These are phyloP conservation scores for Pseudognaphalium luteoalbum DNA, from an alignment of 129 eudicot species.

Conservation along the genomic window DNA sequence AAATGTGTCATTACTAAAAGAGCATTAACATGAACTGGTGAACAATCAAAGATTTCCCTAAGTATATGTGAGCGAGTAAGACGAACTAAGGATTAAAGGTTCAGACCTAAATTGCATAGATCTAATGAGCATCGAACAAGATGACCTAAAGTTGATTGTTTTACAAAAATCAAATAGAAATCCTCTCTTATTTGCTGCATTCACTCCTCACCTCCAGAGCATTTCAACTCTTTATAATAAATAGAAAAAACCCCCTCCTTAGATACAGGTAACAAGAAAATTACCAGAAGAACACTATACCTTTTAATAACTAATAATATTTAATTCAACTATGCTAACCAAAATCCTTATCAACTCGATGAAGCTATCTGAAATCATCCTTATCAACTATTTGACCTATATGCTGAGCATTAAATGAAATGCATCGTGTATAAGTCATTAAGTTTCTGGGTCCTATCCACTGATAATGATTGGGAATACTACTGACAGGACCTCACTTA, in stretches of 20 bases:
- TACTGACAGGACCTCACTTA: conserved; percentile 11
- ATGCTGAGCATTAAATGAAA: conserved; percentile 13
- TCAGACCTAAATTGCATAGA: conserved; percentile 12
- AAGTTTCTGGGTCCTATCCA: neutral
- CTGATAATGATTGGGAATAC: neutral
- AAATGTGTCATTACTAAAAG: neutral
- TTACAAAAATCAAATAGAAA: conserved; percentile 3
- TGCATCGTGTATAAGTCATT: neutral
- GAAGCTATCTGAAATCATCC: conserved; percentile 21
- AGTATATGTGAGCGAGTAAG: neutral
- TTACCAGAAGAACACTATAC: neutral
- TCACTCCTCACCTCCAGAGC: neutral
- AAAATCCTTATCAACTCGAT: neutral
- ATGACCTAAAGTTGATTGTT: conserved; percentile 20
- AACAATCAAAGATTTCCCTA: conserved; percentile 6
- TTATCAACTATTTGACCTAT: conserved; percentile 9
- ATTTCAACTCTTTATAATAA: conserved; percentile 9
- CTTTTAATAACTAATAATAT: neutral
- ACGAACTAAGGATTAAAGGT: neutral
- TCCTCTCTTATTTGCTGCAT: neutral
- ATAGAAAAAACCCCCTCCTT: neutral
- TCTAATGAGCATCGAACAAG: conserved; percentile 1
- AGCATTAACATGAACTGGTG: conserved; percentile 8
- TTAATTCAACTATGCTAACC: conserved; percentile 1
- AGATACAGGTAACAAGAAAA: neutral